Evolutionary conservation across 139 green algal genomes (phyloP), one percentile per base, ranked within the genome.

Genomic region (Asterochloris erici): DNA sequence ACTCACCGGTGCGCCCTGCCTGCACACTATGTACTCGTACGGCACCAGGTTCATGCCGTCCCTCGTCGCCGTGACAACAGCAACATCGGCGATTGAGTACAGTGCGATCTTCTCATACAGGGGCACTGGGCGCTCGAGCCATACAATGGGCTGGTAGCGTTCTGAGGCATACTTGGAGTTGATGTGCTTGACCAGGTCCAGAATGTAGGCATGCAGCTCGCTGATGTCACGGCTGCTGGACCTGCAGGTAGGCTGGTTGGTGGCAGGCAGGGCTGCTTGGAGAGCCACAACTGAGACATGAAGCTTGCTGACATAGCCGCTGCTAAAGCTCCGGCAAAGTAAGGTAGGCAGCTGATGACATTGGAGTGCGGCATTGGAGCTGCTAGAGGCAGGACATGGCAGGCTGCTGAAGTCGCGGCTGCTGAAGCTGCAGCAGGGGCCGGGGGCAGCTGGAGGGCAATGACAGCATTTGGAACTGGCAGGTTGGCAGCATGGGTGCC

Each of bases 21-120:
- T 84, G 87, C 94, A 98, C 21, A 97, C 94, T n/a, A 99, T 91
- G 87, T 99, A 99, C 91, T 99, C 97, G 84, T 99, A 99, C 12
- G 96, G 96, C 64, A 96, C 88, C 79, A 99, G 93, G 88, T 99
- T 99, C 95, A 99, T 98, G 83, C 96, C 96, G 78, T 98, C 95
- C 14, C 96, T 90, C 29, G 94, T 97, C 68, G 95, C 95, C 0
- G 96, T 98, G 13, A 99, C 95, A 14, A 99, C 94, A 24, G 86
- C 91, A 70, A 91, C 91, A 78, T 98, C 94, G 21, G 92, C 90
- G 29, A 95, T 85, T 15, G 84, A 88, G 85, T 97, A 98, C 75
- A 98, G 94, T 1, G 97, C 97, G 47, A 98, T 97, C 70, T 90
- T 90, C 88, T 99, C 97, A 79, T 98, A 94, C 82, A 99, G 89